Evolutionary conservation across 805 yeast species (phyloP), one percentile per base, ranked within the genome.

Genomic region (Sugiyamaella chiloensis): DNA sequence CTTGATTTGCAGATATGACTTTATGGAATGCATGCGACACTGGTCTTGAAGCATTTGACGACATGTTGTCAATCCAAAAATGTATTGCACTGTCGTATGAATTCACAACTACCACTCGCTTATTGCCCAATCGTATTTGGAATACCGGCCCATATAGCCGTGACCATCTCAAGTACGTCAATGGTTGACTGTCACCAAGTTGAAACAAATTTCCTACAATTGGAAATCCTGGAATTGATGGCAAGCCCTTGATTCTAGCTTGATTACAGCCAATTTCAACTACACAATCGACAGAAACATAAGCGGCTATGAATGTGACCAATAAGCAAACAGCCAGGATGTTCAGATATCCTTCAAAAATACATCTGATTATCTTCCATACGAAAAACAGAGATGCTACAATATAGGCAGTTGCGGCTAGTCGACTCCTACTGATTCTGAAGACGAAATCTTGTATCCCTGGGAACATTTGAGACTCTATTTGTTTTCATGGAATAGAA

Each of bases 41-140:
- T 0, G 93, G 93, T 35, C 95, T 67, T 1, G 91, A 85, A 55
- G 79, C 81, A 51, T 77, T 78, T 2, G 81, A 76, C 27, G 69
- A 60, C 5, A 80, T 66, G 53, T 71, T 69, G 24, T 62, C 63
- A 23, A 74, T 61, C 85, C 86, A 83, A 2, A 85, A 63, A 20
- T 67, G 67, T 31, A 64, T 61, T 1, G 81, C 79, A 5, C 83
- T 74, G 3, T 72, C 75, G 54, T 67, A 81, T 1, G 84, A 74
- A 59, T 85, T 83, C n/a, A 80, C 90, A 14, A 86, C 81, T 9
- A 86, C 73, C 1, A 82, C 76, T 11, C 75, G 65, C 32, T 64
- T 70, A 16, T 60, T 65, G 0, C 95, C 95, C 46, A 85, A 62
- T 40, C 84, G 64, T 37, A 84, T 70, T 55, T 85, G 91, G 58